Evolutionary conservation across 805 yeast species (phyloP).

Genomic region (Candida dajiaensis): DNA sequence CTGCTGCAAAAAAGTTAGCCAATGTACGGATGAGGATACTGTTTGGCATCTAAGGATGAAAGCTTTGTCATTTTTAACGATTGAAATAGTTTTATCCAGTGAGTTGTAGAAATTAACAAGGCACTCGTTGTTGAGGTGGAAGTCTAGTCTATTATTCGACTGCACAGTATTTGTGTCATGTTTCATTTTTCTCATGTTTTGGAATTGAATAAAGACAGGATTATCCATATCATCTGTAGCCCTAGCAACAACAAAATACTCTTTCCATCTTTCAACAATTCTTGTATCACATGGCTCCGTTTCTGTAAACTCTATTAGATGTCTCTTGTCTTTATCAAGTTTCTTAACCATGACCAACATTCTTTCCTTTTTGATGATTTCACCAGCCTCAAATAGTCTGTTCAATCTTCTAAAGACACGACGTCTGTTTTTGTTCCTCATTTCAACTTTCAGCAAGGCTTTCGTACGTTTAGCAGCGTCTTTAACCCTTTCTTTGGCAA

Average conservation of each 20-base stretch:
- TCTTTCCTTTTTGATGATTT: conserved; percentile 57
- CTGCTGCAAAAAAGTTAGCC: conserved; percentile 56
- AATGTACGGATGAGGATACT: conserved; percentile 46
- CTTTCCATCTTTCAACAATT: conserved; percentile 71
- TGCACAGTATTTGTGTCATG: conserved; percentile 11
- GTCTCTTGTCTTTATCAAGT: conserved; percentile 14
- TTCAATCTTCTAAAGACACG: conserved; percentile 23
- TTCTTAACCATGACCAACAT: conserved; percentile 61
- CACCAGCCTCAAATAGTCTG: conserved; percentile 42
- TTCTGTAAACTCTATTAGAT: conserved; percentile 37
- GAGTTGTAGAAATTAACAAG: conserved; percentile 53
- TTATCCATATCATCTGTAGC: conserved; percentile 44
- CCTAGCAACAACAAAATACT: conserved; percentile 66
- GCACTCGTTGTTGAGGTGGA: conserved; percentile 25
- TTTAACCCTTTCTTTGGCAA: conserved; percentile 19
- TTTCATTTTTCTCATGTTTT: conserved; percentile 37
- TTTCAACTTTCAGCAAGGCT: conserved; percentile 9
- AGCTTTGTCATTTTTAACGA: conserved; percentile 33
- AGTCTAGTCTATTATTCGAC: conserved; percentile 23
- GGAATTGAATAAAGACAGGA: conserved; percentile 63
- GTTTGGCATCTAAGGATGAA: conserved; percentile 55
- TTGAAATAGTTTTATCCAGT: conserved; percentile 63
- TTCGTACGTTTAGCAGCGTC: conserved; percentile 21
- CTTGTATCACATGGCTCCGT: conserved; percentile 46
- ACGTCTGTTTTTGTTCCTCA: conserved; percentile 12